These are phyloP conservation scores for Nadsonia fulvescens DNA, from an alignment of 805 yeast species.

Conservation along the genomic window DNA sequence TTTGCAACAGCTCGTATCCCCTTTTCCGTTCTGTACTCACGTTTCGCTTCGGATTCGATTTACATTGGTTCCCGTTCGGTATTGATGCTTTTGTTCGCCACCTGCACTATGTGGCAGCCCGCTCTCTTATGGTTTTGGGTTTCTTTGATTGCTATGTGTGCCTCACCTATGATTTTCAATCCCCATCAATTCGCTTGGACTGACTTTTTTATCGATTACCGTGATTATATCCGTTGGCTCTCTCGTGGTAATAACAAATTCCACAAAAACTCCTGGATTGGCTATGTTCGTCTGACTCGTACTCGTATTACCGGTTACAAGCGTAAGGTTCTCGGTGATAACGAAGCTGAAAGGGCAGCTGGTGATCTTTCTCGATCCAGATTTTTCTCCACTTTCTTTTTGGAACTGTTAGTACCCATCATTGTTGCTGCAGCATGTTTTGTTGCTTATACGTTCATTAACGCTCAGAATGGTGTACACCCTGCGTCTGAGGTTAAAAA, in stretches of 20 bases:
- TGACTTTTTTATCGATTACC: conserved; percentile 90
- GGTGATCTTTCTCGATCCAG: conserved; percentile 61
- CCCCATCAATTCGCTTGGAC: conserved; percentile 96
- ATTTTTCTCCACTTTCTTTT: conserved; percentile 54
- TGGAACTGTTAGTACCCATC: conserved; percentile 63
- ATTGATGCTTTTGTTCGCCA: conserved; percentile 55
- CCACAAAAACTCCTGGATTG: conserved; percentile 65
- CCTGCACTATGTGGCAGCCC: conserved; percentile 81
- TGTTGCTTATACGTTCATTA: conserved; percentile 61
- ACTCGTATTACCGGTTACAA: conserved; percentile 87
- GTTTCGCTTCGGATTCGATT: conserved; percentile 60
- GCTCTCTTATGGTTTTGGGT: conserved; percentile 97
- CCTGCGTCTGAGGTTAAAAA: conserved; percentile 18
- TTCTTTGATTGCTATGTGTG: conserved; percentile 66
- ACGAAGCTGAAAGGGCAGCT: conserved; percentile 44
- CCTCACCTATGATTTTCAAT: conserved; percentile 88
- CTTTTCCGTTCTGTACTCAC: conserved; percentile 53
- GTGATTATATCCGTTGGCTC: conserved; percentile 81
- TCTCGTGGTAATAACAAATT: conserved; percentile 57
- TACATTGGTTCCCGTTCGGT: conserved; percentile 59
- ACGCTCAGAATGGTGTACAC: conserved; percentile 70
- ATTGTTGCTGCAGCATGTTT: conserved; percentile 51
- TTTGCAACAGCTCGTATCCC: conserved; percentile 73
- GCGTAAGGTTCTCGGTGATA: conserved; percentile 47
- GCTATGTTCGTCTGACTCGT: conserved; percentile 54